Conservation (phyloP, 2,329 filamentous ascomycete genomes). For the Ascochyta viciae-villosae region DNA sequence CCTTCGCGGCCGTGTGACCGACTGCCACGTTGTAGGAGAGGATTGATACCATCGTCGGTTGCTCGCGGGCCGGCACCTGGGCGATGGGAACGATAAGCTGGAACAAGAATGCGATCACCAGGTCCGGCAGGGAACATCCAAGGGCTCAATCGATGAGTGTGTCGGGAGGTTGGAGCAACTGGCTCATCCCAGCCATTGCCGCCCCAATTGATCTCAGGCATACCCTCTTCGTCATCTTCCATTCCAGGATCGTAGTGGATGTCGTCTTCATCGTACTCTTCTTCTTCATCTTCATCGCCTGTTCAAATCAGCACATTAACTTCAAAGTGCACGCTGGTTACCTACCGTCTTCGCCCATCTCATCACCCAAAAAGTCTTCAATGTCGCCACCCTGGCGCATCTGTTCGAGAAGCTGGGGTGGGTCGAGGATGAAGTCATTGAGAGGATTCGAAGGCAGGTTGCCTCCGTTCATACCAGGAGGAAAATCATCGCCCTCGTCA, state of each 20-base stretch:
- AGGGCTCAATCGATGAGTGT: slow-evolving; percentile 59
- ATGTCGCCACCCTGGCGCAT: slow-evolving; percentile 56
- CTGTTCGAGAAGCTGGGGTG: slow-evolving; percentile 48
- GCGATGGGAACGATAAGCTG: slow-evolving; percentile 61
- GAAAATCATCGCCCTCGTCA: slow-evolving; percentile 58
- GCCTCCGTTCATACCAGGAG: slow-evolving; percentile 56
- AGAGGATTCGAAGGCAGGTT: slow-evolving; percentile 55
- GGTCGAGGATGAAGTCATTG: slow-evolving; percentile 44
- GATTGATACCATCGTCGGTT: slow-evolving; percentile 84
- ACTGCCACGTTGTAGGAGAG: slow-evolving; percentile 74
- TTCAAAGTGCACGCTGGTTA: slow-evolving; percentile 34
- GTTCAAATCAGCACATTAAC: slow-evolving; percentile 42
- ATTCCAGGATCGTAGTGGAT: slow-evolving; percentile 63
- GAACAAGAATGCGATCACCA: slow-evolving; percentile 51
- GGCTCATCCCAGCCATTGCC: slow-evolving; percentile 60
- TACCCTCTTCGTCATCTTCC: slow-evolving; percentile 55
- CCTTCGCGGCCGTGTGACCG: slow-evolving; percentile 38
- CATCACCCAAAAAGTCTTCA: slow-evolving; percentile 63
- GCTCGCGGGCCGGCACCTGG: slow-evolving; percentile 62
- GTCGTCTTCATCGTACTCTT: slow-evolving; percentile 72
- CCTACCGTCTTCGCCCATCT: slow-evolving; percentile 66
- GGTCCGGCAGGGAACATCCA: slow-evolving; percentile 67
- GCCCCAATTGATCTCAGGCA: slow-evolving; percentile 55
- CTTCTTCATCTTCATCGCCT: slow-evolving; percentile 58
- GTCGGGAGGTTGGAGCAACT: slow-evolving; percentile 56